A percentile compares a stretch with the other conserved stretches of the same genome.
Conservation (phyloP, 208 protist species). For the Crithidia bombi region DNA sequence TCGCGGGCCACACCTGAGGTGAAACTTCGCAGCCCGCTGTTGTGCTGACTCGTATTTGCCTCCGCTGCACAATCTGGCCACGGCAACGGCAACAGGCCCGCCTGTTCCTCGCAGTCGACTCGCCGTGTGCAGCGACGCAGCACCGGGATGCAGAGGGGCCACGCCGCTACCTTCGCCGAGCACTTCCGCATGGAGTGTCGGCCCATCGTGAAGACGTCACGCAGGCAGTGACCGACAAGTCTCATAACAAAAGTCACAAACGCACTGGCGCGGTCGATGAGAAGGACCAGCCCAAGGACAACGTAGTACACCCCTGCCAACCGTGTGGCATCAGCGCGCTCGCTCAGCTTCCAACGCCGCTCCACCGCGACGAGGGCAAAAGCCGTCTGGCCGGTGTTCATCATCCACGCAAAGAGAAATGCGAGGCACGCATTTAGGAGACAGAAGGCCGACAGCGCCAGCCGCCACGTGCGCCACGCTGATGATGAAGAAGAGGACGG, state of each 20-base stretch:
- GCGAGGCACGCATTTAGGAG: constrained; percentile 32
- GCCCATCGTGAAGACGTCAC: not conserved
- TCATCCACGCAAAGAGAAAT: constrained; percentile 59
- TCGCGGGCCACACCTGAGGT: not conserved
- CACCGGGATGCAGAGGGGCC: not conserved
- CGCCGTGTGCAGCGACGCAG: not conserved
- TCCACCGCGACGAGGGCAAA: constrained; percentile 32
- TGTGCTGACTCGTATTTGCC: not conserved
- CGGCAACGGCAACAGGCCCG: not conserved
- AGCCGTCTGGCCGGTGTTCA: constrained; percentile 24
- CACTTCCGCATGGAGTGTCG: not conserved
- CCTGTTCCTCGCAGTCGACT: not conserved
- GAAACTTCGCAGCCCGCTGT: not conserved
- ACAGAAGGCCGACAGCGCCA: constrained; percentile 26
- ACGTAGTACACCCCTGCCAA: constrained; percentile 39
- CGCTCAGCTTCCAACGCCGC: constrained; percentile 28
- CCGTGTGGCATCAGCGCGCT: constrained; percentile 18
- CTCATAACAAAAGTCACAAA: not conserved
- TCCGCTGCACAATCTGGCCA: not conserved
- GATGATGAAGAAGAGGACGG: not conserved
- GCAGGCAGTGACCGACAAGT: not conserved
- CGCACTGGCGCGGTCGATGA: constrained; percentile 8
- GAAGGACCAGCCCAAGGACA: constrained; percentile 20
- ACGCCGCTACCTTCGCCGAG: not conserved
- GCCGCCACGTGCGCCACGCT: not conserved